Percentiles rank a stretch among this genome's conserved stretches.
phyloP scores from a whole-genome alignment of 768 basidiomycete genomes.

The Leccinum boreale region DNA sequence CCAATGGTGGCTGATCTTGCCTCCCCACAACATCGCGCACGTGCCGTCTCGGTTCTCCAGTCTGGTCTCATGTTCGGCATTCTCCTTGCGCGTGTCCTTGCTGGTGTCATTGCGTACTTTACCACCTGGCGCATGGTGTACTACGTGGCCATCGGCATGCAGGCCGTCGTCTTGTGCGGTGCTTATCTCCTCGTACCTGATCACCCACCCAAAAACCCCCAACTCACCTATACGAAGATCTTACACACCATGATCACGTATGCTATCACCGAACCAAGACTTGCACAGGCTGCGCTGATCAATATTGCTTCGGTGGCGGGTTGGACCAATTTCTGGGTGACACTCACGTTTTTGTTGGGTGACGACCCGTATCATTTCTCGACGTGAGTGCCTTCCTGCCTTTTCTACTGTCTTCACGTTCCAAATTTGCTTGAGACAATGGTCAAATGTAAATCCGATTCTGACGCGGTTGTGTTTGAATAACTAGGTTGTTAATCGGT shows the following conservation, averaged over 20 bases:
- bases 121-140: constrained; percentile 40
- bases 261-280: constrained; percentile 38
- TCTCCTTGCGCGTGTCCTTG: constrained; percentile 30
- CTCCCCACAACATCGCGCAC: constrained; percentile 21
- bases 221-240: constrained; percentile 34
- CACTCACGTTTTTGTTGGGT: constrained; percentile 45
- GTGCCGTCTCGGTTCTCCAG: constrained; percentile 32
- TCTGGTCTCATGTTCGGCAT: constrained; percentile 30
- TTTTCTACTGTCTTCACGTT: neutral
- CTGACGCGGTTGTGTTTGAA: neutral
- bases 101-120: constrained; percentile 41
- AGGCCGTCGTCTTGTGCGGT: constrained; percentile 26
- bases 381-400: constrained; percentile 20
- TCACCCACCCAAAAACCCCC: constrained; percentile 37
- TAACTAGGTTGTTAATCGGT: constrained; percentile 35
- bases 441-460: neutral
- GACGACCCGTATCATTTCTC: constrained; percentile 39
- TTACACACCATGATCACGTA: constrained; percentile 39
- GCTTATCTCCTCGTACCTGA: constrained; percentile 39
- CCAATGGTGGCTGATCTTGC: constrained; percentile 47
- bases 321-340: constrained; percentile 38
- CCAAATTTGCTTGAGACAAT: neutral
- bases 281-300: constrained; percentile 35
- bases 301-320: constrained; percentile 29
- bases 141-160: constrained; percentile 39